Conservation (phyloP, 805 yeast species). For the Myxozyma neglecta region DNA sequence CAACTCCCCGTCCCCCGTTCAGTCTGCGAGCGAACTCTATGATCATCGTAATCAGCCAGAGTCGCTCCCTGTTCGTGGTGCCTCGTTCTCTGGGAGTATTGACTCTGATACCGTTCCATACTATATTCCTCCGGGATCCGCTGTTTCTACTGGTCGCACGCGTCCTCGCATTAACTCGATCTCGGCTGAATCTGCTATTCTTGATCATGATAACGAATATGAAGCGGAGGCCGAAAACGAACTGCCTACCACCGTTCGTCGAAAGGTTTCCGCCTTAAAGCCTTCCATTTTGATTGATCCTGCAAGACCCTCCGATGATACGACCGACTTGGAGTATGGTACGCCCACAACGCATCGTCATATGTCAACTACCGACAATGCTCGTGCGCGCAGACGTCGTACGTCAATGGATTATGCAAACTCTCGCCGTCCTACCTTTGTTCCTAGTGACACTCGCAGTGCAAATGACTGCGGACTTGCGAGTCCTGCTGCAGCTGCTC, state of each 20-base stretch:
- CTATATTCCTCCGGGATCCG: constrained; percentile 3
- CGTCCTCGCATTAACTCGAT: constrained; percentile 13
- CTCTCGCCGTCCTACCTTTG: constrained; percentile 13
- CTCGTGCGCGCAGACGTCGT: constrained; percentile 7
- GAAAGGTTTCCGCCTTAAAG: background rate
- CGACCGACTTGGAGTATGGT: background rate
- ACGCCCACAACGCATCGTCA: constrained; percentile 3
- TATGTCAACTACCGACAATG: background rate
- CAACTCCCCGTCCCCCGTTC: constrained; percentile 20
- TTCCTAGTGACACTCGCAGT: background rate
- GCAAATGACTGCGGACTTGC: background rate
- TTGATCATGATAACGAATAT: constrained; percentile 8
- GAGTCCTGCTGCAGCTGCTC: background rate
- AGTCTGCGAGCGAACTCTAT: constrained; percentile 40
- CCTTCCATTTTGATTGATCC: constrained; percentile 1
- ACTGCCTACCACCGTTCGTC: background rate
- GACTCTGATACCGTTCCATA: background rate
- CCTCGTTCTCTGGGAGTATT: constrained; percentile 23
- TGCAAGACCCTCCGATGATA: background rate
- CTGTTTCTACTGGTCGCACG: constrained; percentile 6
- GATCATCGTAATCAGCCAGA: constrained; percentile 54
- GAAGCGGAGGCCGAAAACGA: constrained; percentile 25
- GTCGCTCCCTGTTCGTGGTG: constrained; percentile 42
- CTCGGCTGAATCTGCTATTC: constrained; percentile 18
- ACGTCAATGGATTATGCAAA: constrained; percentile 3